These are phyloP conservation scores for Lachnellula hyalina DNA, from an alignment of 2,329 filamentous ascomycete genomes.

Conservation along the genomic window DNA sequence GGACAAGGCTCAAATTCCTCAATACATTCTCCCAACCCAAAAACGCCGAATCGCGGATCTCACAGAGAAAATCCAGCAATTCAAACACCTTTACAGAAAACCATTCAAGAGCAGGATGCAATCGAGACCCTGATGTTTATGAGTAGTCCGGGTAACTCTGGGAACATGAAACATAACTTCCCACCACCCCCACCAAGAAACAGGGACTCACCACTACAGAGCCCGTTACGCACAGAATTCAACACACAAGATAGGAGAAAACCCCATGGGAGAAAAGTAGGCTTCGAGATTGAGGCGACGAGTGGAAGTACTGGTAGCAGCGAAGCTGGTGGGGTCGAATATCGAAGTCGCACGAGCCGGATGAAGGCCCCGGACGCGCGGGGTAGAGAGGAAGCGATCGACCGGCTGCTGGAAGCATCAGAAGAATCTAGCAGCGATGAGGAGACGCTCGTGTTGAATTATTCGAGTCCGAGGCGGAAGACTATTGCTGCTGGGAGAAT, in stretches of 20 bases:
- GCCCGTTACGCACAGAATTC: conserved; percentile 30
- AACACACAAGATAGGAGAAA: conserved; percentile 13
- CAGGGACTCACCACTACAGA: conserved; percentile 27
- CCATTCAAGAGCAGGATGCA: conserved; percentile 71
- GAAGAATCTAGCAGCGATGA: conserved; percentile 31
- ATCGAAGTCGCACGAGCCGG: conserved; percentile 10
- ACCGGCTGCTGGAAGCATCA: conserved; percentile 31
- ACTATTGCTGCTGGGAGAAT: conserved; percentile 19
- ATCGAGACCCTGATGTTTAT: conserved; percentile 77
- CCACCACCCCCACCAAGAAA: conserved; percentile 43
- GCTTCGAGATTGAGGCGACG: conserved; percentile 20
- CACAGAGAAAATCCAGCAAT: conserved; percentile 32
- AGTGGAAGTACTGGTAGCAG: conserved; percentile 19
- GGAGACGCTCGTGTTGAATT: conserved; percentile 28
- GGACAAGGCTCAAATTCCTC: conserved; percentile 25
- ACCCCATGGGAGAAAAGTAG: conserved; percentile 22
- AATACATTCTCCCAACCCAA: conserved; percentile 20
- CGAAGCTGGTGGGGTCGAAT: conserved; percentile 16
- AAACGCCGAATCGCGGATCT: conserved; percentile 21
- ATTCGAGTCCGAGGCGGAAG: conserved; percentile 20
- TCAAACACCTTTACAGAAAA: conserved; percentile 61
- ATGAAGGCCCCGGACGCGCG: conserved; percentile 7
- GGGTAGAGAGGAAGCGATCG: conserved; percentile 23
- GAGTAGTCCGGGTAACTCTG: conserved; percentile 71
- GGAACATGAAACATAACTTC: conserved; percentile 53